Base-by-base conservation (phyloP, 495 filamentous ascomycete species). In the Corynascus novoguineensis region DNA sequence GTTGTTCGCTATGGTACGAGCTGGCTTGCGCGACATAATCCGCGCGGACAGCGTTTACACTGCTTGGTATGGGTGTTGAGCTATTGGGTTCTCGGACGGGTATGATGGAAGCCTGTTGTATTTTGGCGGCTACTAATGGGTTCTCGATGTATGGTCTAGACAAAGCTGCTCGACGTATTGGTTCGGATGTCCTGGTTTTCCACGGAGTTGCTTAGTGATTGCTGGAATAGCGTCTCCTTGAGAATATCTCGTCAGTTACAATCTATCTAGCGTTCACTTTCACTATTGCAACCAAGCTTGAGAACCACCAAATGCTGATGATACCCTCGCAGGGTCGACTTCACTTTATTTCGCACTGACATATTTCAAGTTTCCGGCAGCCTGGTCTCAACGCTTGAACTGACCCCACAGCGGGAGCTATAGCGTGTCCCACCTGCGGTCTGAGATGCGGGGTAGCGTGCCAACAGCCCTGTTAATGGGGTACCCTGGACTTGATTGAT, bases 371-470 rank as follows among this genome's bases (percentile, higher is more conserved):
- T 38, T n/a, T 38, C 2, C 14, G 37, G n/a, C 37, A 41, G 3
- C 45, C 28, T 19, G 19, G 41, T 27, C 25, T 29, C 14, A 9
- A n/a, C 1, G 45, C 19, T 50, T 34, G 9, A 50, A 32, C 12
- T 1, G 14, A 17, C 49, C 34, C 49, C 49, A 38, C 42, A 54
- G 28, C 44, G 24, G 54, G 19, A 22, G 29, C 11, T 24, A 25
- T 17, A 19, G 9, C 15, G 6, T 7, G 28, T 28, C 32, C 19
- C 21, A 42, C 35, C 15, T n/a, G 37, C 15, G 28, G n/a, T 28
- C 49, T 34, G 19, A 31, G 7, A 56, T 57, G 59, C 53, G 59
- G 59, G 53, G 60, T 57, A 49, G 47, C n/a, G 21, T 38, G 38
- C 41, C 21, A 38, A 50, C 61, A 64, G 55, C 42, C 49, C 49